Conservation (phyloP, 2,329 filamentous ascomycete genomes). For the Nemania sp. region DNA sequence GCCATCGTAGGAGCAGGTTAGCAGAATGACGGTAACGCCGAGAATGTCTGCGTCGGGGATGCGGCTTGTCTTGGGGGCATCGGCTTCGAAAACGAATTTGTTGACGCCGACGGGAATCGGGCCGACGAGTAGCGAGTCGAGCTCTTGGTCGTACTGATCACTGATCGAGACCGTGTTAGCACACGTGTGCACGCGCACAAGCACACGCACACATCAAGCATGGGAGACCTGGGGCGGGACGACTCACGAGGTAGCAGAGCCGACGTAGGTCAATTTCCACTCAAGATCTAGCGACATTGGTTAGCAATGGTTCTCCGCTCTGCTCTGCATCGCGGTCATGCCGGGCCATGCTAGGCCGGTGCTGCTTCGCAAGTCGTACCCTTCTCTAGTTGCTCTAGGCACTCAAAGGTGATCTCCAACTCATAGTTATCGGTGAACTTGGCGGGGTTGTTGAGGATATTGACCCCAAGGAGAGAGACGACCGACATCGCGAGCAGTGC, state of each 20-base stretch:
- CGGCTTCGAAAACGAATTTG: slow-evolving; percentile 97
- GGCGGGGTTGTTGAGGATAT: slow-evolving; percentile 96
- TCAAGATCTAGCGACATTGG: slow-evolving; percentile 73
- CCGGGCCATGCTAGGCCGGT: background rate
- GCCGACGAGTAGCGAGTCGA: slow-evolving; percentile 93
- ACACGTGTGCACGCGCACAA: slow-evolving; percentile 10
- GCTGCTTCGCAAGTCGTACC: slow-evolving; percentile 53
- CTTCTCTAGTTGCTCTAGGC: slow-evolving; percentile 90
- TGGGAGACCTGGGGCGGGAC: too few relatives aligned
- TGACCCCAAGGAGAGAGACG: slow-evolving; percentile 92
- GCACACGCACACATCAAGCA: too few relatives aligned
- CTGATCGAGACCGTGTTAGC: slow-evolving; percentile 48
- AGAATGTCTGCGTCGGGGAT: slow-evolving; percentile 96
- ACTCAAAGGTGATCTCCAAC: slow-evolving; percentile 99
- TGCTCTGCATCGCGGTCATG: background rate
- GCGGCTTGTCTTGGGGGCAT: slow-evolving; percentile 83
- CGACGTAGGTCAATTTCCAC: slow-evolving; percentile 99
- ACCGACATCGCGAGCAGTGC: slow-evolving; percentile 72
- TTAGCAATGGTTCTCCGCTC: slow-evolving; percentile 12
- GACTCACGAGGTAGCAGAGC: slow-evolving; percentile 92
- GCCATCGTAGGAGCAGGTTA: slow-evolving; percentile 94
- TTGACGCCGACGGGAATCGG: slow-evolving; percentile 98
- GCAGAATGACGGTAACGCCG: slow-evolving; percentile 93
- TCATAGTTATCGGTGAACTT: slow-evolving; percentile 90
- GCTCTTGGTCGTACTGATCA: slow-evolving; percentile 96